These are phyloP conservation scores for Ceratocystis papillata DNA, from an alignment of 2,329 filamentous ascomycete species.

Conservation along the genomic window DNA sequence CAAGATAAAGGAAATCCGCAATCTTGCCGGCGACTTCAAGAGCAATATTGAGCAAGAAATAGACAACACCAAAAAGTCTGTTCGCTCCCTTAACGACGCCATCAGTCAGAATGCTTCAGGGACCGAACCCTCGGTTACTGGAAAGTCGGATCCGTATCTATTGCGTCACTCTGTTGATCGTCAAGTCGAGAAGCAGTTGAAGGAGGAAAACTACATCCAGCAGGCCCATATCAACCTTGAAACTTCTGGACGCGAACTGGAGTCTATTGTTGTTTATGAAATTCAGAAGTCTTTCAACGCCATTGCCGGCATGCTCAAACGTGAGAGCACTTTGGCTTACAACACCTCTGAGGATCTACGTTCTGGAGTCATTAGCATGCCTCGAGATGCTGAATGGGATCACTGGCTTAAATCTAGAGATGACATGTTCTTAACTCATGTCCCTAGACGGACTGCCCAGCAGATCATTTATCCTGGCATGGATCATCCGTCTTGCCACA, in stretches of 20 bases:
- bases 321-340: slow-evolving; percentile 75
- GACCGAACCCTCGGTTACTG: slow-evolving; percentile 54
- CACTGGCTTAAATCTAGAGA: slow-evolving; percentile 59
- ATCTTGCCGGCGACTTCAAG: slow-evolving; percentile 86
- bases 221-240: slow-evolving; percentile 93
- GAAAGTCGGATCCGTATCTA: slow-evolving; percentile 87
- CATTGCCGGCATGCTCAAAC: slow-evolving; percentile 80
- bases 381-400: slow-evolving; percentile 86
- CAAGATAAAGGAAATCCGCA: slow-evolving; percentile 98
- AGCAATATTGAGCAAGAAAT: slow-evolving; percentile 94
- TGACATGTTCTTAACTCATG: slow-evolving; percentile 74
- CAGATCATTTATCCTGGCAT: slow-evolving; percentile 87
- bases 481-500: slow-evolving; percentile 67
- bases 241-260: slow-evolving; percentile 83
- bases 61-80: slow-evolving; percentile 67
- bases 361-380: slow-evolving; percentile 78
- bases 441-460: slow-evolving; percentile 66
- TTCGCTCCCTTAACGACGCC: slow-evolving; percentile 70
- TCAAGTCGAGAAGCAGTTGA: slow-evolving; percentile 82
- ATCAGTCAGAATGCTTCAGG: slow-evolving; percentile 72
- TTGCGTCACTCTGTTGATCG: slow-evolving; percentile 76
- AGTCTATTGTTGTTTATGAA: slow-evolving; percentile 92
- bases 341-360: slow-evolving; percentile 70
- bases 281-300: slow-evolving; percentile 97
- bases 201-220: slow-evolving; percentile 95